Base-by-base conservation (phyloP, 2,329 filamentous ascomycete species). In the Endoconidiophora laricicola region DNA sequence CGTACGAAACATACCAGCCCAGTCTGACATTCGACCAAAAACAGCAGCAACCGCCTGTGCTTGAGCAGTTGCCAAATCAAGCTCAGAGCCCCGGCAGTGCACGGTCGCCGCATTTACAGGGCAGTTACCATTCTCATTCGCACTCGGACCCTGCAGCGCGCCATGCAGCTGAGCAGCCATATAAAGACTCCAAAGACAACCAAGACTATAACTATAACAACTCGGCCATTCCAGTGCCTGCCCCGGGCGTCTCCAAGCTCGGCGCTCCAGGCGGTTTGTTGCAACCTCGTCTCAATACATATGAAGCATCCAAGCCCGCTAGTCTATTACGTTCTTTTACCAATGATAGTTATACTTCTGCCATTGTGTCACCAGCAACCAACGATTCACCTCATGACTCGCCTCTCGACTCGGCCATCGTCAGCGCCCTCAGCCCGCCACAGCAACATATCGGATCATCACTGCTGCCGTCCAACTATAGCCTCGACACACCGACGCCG, bases 261-360 rank as follows among this genome's bases (percentile, higher is more conserved):
- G 26, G 26, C 26, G 26, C 26, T 10, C 7, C 4, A 6, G 12
- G 26, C 26, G 26, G 26, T 10, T 33, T 10, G 26, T 33, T 33
- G 26, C 26, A 33, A 10, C 26, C 26, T 33, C 26, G 18, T 3
- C 18, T 24, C 7, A 29, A 33, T 10, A 33, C 26, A 33, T 33
- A 33, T 33, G 26, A 33, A 33, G 10, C 36, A 9, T 24, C 41
- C 4, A 45, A 48, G 9, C 33, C 20, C 18, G 20, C 26, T 3
- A 23, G 40, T 6, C 37, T 23, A 5, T 36, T 49, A 9, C 50
- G 50, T 12, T 48, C 33, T 5, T 36, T 51, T 20, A 51, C 44
- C 22, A 52, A 45, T 33, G 46, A 49, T 6, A 52, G 50, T 23
- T 52, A 52, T n/a, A 52, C 50, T 6, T 52, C 50, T 9, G 46